These are phyloP conservation scores for Fusarium sp. DNA, from an alignment of 2,329 filamentous ascomycete species.

Conservation along the genomic window DNA sequence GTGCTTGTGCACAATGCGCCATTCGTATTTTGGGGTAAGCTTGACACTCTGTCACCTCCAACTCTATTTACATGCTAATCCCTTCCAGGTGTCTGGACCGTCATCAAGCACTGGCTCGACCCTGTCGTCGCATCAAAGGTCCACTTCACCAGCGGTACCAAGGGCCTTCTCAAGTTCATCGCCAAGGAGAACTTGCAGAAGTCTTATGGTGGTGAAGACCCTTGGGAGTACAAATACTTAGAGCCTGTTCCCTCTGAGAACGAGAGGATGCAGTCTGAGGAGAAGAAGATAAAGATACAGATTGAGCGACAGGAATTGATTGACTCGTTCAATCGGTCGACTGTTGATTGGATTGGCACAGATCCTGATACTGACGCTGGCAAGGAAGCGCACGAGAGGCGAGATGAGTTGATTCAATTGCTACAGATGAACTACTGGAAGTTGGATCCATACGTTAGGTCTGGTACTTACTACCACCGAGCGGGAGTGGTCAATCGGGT, in stretches of 20 bases:
- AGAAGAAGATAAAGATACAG: slow-evolving; percentile 57
- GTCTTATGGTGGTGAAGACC: slow-evolving; percentile 72
- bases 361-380: neutral
- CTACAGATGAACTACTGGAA: slow-evolving; percentile 73
- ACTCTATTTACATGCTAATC: neutral
- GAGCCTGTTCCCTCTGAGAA: slow-evolving; percentile 70
- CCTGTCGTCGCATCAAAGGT: slow-evolving; percentile 78
- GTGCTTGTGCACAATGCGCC: slow-evolving; percentile 79
- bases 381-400: slow-evolving; percentile 40
- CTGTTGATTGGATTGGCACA: slow-evolving; percentile 18
- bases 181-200: slow-evolving; percentile 61
- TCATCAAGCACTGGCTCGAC: slow-evolving; percentile 79
- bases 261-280: slow-evolving; percentile 45
- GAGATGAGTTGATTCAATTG: slow-evolving; percentile 58
- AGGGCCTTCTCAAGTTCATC: slow-evolving; percentile 70
- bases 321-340: slow-evolving; percentile 59
- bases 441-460: slow-evolving; percentile 72
- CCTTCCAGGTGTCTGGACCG: slow-evolving; percentile 58
- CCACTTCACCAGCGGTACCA: slow-evolving; percentile 69
- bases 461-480: slow-evolving; percentile 44
- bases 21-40: slow-evolving; percentile 68
- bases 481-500: slow-evolving; percentile 20
- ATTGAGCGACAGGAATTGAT: slow-evolving; percentile 61
- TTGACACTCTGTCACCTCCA: accelerated
- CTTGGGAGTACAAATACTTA: slow-evolving; percentile 71